Base-by-base conservation (phyloP, 805 yeast species). In the Cyberlindnera japonica region DNA sequence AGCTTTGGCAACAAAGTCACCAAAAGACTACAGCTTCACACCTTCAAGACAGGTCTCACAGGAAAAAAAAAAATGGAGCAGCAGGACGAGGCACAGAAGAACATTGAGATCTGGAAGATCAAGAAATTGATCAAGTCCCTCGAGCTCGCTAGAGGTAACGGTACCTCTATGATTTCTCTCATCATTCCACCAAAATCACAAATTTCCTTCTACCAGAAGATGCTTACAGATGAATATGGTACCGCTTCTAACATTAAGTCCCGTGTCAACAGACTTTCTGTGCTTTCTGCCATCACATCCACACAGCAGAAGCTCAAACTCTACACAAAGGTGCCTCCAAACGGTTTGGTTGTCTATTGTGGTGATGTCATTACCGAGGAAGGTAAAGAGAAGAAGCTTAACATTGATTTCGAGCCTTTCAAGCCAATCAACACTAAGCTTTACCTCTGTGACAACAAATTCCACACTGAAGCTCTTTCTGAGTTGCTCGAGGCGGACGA, bases 51-150 rank as follows among this genome's bases (percentile, higher is more conserved):
- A n/a, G n/a, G n/a, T n/a, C n/a, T n/a, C n/a, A n/a, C n/a, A n/a
- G n/a, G n/a, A n/a, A n/a, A n/a, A n/a, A n/a, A n/a, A n/a, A n/a
- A n/a, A n/a, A n/a, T n/a, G n/a, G n/a, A n/a, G n/a, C n/a, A 80
- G 54, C 72, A 80, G 46, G 61, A 57, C 50, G 95, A 88, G 52
- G 93, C 95, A 38, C 99, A 93, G 63, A 89, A 86, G 71, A 91
- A 90, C 71, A 91, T 93, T 63, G 96, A 93, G 72, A 90, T 93
- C 73, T 93, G 99, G 99, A 93, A 93, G 80, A 81, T 93, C 75
- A 91, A 90, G 75, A 93, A 93, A 70, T 75, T 88, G 67, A 78
- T 90, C 75, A 85, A 85, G 67, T 78, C 83, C 45, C 75, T 93
- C 54, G 93, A 93, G 63, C 71, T 69, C 57, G 98, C 98, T 39